Percentiles rank a stretch among this genome's conserved stretches.
These are phyloP conservation scores for Solanum ossicruentum DNA, from an alignment of 257 asterid genomes.

Conservation along the genomic window DNA sequence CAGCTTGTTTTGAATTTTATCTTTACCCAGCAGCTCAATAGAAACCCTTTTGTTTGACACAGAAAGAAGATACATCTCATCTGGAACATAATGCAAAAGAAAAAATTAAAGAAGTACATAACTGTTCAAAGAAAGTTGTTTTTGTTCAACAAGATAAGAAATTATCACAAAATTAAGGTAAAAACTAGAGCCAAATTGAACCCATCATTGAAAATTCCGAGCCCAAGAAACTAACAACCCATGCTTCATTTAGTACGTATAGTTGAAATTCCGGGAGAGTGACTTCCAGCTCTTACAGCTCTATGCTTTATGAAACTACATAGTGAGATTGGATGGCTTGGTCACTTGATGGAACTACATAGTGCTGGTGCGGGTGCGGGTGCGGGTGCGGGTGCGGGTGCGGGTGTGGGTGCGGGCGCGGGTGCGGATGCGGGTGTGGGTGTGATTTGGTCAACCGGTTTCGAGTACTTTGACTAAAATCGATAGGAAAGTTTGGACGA, in stretches of 20 bases:
- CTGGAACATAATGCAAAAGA: constrained; percentile 21
- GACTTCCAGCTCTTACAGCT: neutral
- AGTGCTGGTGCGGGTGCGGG: no score
- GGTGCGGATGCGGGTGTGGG: no score
- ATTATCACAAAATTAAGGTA: neutral
- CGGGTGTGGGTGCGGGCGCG: no score
- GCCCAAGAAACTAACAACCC: neutral
- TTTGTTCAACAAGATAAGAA: neutral
- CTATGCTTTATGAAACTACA: neutral
- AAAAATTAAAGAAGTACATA: neutral
- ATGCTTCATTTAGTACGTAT: neutral
- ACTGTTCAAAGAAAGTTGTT: neutral
- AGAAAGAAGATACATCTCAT: constrained; percentile 98
- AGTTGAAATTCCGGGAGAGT: neutral
- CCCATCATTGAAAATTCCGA: neutral
- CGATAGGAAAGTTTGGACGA: no score
- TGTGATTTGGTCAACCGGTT: no score
- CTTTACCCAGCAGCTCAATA: constrained; percentile 75
- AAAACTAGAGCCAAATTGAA: neutral
- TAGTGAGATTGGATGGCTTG: neutral
- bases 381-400: no score
- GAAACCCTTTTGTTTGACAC: constrained; percentile 74
- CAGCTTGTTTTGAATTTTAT: constrained; percentile 64
- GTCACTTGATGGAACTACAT: neutral
- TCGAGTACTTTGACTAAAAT: no score